A percentile compares a stretch with the other conserved stretches of the same genome.
Conservation (phyloP, 2,329 filamentous ascomycete species). For the Clarireedia paspali region DNA sequence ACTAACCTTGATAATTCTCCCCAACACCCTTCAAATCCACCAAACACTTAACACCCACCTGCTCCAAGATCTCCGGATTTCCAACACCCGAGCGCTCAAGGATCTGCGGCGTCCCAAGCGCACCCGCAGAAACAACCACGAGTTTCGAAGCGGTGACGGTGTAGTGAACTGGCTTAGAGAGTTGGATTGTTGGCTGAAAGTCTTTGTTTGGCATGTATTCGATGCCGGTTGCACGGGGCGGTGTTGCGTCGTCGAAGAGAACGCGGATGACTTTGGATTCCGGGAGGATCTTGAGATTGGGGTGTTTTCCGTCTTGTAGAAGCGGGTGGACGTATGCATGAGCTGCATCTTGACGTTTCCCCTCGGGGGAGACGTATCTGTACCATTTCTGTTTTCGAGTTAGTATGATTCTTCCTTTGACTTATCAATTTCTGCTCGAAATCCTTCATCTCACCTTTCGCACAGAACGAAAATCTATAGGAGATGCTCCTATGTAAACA, state of each 20-base stretch:
- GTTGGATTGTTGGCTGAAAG: constrained; percentile 30
- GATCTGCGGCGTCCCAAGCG: constrained; percentile 34
- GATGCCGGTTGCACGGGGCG: constrained; percentile 47
- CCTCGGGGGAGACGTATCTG: constrained; percentile 43
- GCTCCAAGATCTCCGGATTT: constrained; percentile 39
- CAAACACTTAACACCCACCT: constrained; percentile 38
- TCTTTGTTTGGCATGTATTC: constrained; percentile 46
- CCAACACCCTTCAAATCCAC: constrained; percentile 45
- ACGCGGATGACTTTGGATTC: constrained; percentile 49
- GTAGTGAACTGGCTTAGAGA: constrained; percentile 26
- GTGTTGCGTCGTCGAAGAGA: constrained; percentile 40
- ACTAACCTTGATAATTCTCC: constrained; percentile 39
- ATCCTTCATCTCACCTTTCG: not conserved
- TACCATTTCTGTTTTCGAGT: constrained; percentile 33
- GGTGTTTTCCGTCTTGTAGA: constrained; percentile 39
- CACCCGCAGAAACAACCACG: constrained; percentile 40
- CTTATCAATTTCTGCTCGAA: not conserved
- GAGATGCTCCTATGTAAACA: not conserved
- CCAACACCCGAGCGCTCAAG: constrained; percentile 58
- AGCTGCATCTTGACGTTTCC: constrained; percentile 50
- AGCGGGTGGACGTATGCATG: constrained; percentile 47
- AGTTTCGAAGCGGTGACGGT: constrained; percentile 45
- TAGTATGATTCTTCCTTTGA: not conserved
- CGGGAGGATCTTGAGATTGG: constrained; percentile 52
- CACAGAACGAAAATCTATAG: not conserved